Evolutionary conservation across 2,329 filamentous ascomycete species (phyloP), one percentile per base, ranked within the genome.

Genomic region (Penicillium aurantiogriseum): DNA sequence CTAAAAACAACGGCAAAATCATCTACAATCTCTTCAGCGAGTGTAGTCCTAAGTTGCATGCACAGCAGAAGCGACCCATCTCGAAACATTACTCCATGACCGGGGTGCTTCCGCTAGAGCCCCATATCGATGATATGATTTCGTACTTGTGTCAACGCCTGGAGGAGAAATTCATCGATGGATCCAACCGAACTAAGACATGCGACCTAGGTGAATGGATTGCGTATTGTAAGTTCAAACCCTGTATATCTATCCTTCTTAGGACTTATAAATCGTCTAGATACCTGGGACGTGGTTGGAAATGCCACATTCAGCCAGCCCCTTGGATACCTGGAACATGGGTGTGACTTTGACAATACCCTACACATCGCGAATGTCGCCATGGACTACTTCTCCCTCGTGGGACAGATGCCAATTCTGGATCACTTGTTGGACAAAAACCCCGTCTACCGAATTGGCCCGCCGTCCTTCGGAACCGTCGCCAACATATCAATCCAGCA

Each of bases 161-260:
- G 1, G 70, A 75, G n/a, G 63, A 64, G 2, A 56, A 66, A 3
- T 78, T 75, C 56, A 62, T 74, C 5, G 55, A 70, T 25, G 65
- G 49, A 3, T 29, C 57, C 0, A 67, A 70, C 29, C 42, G 56
- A 4, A 61, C 58, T 2, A 67, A 70, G 55, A 59, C 60, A 1
- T 76, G 72, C 51, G 66, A 77, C 19, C 65, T 81, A 10, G 76
- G 74, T 5, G 64, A 76, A 38, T 81, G 78, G 77, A 62, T 79
- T 11, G 36, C 66, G 10, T 80, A 69, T 61, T 77, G 75, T 77
- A 61, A 64, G 71, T 53, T 21, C 5, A 4, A 17, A 5, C 11
- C 9, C 21, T 31, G 7, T 17, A 29, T 13, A n/a, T 8, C 21
- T 3, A 42, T 51, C 21, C 23, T 46, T 40, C 21, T 9, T 1